These are phyloP conservation scores for Dryas drummondii DNA, from an alignment of 306 rosid species.

Conservation along the genomic window DNA sequence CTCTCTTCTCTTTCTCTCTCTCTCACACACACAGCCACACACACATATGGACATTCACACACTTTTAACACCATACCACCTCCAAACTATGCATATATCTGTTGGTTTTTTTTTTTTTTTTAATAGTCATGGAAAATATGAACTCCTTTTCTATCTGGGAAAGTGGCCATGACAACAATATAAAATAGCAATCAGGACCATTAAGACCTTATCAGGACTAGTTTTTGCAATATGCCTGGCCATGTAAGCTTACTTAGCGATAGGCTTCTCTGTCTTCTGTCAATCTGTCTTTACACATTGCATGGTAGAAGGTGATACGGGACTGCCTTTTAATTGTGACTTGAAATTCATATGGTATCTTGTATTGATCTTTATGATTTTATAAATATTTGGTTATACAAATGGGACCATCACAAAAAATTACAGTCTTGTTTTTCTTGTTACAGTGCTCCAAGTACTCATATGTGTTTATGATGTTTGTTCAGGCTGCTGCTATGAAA, in stretches of 20 bases:
- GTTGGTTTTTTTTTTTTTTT: not conserved
- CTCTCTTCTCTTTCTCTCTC: too few relatives aligned
- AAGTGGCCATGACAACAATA: not conserved
- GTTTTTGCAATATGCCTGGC: not conserved
- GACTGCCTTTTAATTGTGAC: not conserved
- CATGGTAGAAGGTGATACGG: not conserved
- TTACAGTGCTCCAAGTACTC: conserved; percentile 20
- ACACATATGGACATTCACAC: not conserved
- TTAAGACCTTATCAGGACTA: not conserved
- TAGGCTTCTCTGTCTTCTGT: too few relatives aligned
- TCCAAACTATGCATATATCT: not conserved
- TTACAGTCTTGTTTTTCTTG: not conserved
- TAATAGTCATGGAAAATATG: not conserved
- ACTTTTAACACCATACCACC: not conserved
- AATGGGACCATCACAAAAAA: not conserved
- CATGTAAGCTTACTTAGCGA: too few relatives aligned
- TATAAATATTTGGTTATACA: not conserved
- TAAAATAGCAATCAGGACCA: not conserved
- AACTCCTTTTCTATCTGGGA: not conserved
- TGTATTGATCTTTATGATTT: not conserved
- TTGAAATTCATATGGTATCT: not conserved
- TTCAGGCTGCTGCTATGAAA: conserved; percentile 80
- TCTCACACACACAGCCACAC: too few relatives aligned
- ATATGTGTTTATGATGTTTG: conserved; percentile 22
- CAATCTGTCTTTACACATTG: not conserved